These are phyloP conservation scores for Lentinula boryana DNA, from an alignment of 768 basidiomycete genomes.

Conservation along the genomic window DNA sequence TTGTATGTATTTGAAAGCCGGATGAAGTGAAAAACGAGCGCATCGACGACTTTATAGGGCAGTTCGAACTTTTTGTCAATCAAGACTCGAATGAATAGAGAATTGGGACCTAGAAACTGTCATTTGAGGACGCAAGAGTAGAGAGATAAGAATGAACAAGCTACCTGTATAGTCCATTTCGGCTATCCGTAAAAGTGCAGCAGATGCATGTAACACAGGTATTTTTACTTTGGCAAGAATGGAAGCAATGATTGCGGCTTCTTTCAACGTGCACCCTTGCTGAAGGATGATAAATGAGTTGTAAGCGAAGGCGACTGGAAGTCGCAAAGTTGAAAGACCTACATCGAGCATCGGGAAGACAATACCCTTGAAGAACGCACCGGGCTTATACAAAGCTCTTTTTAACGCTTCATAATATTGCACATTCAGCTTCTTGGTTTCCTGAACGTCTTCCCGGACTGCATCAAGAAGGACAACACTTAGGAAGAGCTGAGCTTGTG, in stretches of 20 bases:
- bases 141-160: conserved; percentile 3
- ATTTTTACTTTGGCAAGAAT: conserved; percentile 87
- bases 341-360: conserved; percentile 94
- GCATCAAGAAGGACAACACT: conserved; percentile 89
- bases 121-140: background rate
- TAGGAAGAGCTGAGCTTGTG: conserved; percentile 88
- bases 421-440: conserved; percentile 84
- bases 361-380: conserved; percentile 97
- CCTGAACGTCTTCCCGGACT: conserved; percentile 81
- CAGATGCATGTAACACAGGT: conserved; percentile 95
- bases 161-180: conserved; percentile 94
- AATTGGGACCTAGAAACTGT: conserved; percentile 67
- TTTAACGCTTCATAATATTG: conserved; percentile 94
- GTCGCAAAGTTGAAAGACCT: conserved; percentile 18
- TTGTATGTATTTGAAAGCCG: conserved; percentile 90
- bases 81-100: conserved; percentile 93
- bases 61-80: conserved; percentile 97
- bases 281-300: conserved; percentile 9
- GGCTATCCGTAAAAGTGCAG: conserved; percentile 87
- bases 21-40: conserved; percentile 97
- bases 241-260: conserved; percentile 91
- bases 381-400: conserved; percentile 90
- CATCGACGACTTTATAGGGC: conserved; percentile 96
- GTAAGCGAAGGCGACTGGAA: background rate
- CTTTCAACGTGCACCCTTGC: conserved; percentile 84